Evolutionary conservation across 345 rosid genomes (phyloP), one percentile per base, ranked within the genome.

Genomic region (Populus davidiana): DNA sequence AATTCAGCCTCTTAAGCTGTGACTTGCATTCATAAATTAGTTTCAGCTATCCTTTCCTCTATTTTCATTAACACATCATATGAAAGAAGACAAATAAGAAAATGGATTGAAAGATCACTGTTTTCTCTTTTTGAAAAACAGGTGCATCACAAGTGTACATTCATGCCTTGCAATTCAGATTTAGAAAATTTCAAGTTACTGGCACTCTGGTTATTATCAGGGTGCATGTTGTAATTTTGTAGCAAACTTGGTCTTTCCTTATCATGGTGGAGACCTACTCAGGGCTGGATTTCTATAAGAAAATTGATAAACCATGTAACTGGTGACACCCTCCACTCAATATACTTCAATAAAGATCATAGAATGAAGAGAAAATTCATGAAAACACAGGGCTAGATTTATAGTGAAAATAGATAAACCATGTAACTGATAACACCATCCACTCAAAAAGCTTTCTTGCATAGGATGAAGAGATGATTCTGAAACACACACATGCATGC

Each of bases 141-240:
- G 27, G 62, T 3, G 62, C 27, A 56, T n/a, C 11, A 23, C 27
- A 1, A 11, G n/a, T 59, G 13, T n/a, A 10, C 1, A 59, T 59
- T 59, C 64, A 59, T 59, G 64, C 64, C 64, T 59, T 59, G 64
- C 64, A 59, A 59, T 59, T n/a, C 29, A 59, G 63, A n/a, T n/a
- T 23, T 23, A n/a, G 14, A 59, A 54, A n/a, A 54, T 54, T 9
- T 54, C 25, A 8, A 54, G 25, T 54, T 59, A 59, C 27, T 12
- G 1, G 29, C 64, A 59, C 27, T 59, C 63, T n/a, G 29, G 4
- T 71, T 38, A n/a, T 18, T 67, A 14, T 67, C 21, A 68, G 47
- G 33, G 27, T 21, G 61, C 38, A 52, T 5, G 11, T 72, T 20
- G 20, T 16, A 21, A 33, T 18, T 43, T 39, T n/a, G 47, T 10